Evolutionary conservation across 2,329 filamentous ascomycete genomes (phyloP), one percentile per base, ranked within the genome.

Genomic region (Nemania bipapillata): DNA sequence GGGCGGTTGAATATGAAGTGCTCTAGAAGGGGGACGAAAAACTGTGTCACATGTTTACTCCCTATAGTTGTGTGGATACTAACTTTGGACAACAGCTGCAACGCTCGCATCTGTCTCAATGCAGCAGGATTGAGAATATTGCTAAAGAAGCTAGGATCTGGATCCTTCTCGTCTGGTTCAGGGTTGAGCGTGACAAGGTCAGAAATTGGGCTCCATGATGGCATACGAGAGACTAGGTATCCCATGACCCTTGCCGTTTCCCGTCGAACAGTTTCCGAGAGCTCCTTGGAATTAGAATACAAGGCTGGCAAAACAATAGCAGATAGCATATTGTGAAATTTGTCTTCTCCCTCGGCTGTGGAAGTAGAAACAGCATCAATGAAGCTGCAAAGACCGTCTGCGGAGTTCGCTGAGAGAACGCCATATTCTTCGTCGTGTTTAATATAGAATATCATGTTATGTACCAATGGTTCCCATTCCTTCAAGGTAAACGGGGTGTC

Each of bases 41-140:
- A 92, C 20, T 95, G 91, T 66, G 91, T 90, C 70, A 97, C 86
- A 75, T 97, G 97, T 60, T 89, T 89, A 75, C 92, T 92, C 69
- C 87, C 87, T 67, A 99, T 83, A 56, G 88, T 85, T 12, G 87
- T 85, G 64, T 86, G 85, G 9, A 83, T 79, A 63, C 92, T 92
- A 70, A 91, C 90, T 8, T 86, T 83, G 64, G 92, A 90, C 12
- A 99, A 84, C 65, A 93, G 86, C 67, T 92, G 90, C 42, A 99
- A 83, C 2, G 96, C 94, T 73, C 94, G 91, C 62, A 96, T 85
- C 75, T 97, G 92, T 71, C 93, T 90, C 68, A 96, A 90, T 40
- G 94, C 90, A 59, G 97, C 94, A 55, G 97, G 95, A 76, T 96
- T 94, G 40, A 98, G 83, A 52, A 98, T 89, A 74, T 98, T 97